Conservation (phyloP, 192 early-diverging fungal species). For the Chytriomyces sp. region DNA sequence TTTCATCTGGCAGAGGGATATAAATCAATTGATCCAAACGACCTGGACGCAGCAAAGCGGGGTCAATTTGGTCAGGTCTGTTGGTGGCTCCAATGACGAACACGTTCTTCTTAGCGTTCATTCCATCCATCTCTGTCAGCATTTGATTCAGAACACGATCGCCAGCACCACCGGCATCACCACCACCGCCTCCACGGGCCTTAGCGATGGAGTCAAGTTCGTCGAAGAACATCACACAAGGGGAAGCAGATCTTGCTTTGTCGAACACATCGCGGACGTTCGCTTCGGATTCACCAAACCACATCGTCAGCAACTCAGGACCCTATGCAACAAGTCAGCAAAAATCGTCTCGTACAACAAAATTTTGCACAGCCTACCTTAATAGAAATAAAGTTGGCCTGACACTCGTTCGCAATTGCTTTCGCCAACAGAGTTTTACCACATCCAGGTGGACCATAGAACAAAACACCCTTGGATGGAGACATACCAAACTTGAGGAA, state of each 20-base stretch:
- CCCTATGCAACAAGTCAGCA: slow-evolving; percentile 60
- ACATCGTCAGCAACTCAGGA: slow-evolving; percentile 98
- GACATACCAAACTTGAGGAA: slow-evolving; percentile 99
- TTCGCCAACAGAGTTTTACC: slow-evolving; percentile 99
- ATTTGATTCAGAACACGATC: slow-evolving; percentile 99
- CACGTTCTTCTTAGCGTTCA: slow-evolving; percentile 99
- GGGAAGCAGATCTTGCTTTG: slow-evolving; percentile 95
- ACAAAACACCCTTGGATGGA: slow-evolving; percentile 96
- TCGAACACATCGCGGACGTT: slow-evolving; percentile 99
- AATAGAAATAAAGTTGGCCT: slow-evolving; percentile 99
- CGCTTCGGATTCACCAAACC: slow-evolving; percentile 99
- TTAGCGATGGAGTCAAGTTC: slow-evolving; percentile 98
- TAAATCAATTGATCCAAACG: slow-evolving; percentile 99
- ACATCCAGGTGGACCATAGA: slow-evolving; percentile 98
- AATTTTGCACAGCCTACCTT: slow-evolving; percentile 59
- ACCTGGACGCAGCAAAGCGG: slow-evolving; percentile 94
- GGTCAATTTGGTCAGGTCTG: slow-evolving; percentile 97
- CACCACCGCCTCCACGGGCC: slow-evolving; percentile 78
- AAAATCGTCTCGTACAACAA: not conserved
- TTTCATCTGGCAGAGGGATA: slow-evolving; percentile 86
- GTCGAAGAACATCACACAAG: slow-evolving; percentile 99
- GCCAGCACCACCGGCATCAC: slow-evolving; percentile 91
- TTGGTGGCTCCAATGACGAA: slow-evolving; percentile 99
- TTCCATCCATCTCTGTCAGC: slow-evolving; percentile 99
- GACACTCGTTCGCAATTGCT: slow-evolving; percentile 99